Evolutionary conservation across 2,329 filamentous ascomycete genomes (phyloP).

Genomic region (Knufia fluminis): DNA sequence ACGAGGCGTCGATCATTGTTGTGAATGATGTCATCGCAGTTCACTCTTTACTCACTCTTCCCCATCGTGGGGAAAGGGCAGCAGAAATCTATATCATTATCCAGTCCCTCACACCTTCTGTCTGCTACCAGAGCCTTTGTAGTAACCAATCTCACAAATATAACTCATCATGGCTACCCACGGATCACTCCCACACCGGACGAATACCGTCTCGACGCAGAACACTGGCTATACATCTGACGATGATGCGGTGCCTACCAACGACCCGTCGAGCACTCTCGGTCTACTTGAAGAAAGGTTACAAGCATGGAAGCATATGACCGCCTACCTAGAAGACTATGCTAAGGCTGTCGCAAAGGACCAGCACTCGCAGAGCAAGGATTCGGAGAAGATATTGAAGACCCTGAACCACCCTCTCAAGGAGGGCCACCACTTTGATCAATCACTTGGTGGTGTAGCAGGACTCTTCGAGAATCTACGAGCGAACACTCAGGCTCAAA

Average conservation of each 20-base stretch:
- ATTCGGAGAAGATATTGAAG: conserved; percentile 93
- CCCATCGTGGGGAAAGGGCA: too few species aligned
- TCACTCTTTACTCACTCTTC: too few species aligned
- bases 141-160: too few species aligned
- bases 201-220: conserved; percentile 12
- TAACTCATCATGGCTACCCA: conserved; percentile 15
- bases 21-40: too few species aligned
- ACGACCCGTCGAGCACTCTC: conserved; percentile 60
- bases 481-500: conserved; percentile 76
- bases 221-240: conserved; percentile 27
- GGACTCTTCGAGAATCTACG: conserved; percentile 92
- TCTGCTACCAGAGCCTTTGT: too few species aligned
- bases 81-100: too few species aligned
- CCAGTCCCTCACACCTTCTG: too few species aligned
- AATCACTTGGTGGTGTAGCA: conserved; percentile 74
- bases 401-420: conserved; percentile 76
- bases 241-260: conserved; percentile 52
- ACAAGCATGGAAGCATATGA: conserved; percentile 92
- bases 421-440: conserved; percentile 89
- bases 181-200: conserved; percentile 11
- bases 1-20: too few species aligned
- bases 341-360: conserved; percentile 75
- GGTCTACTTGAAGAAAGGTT: conserved; percentile 76
- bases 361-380: conserved; percentile 76
- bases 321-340: conserved; percentile 85